Evolutionary conservation across 768 basidiomycete genomes (phyloP).

Genomic region (Mrakia frigida): DNA sequence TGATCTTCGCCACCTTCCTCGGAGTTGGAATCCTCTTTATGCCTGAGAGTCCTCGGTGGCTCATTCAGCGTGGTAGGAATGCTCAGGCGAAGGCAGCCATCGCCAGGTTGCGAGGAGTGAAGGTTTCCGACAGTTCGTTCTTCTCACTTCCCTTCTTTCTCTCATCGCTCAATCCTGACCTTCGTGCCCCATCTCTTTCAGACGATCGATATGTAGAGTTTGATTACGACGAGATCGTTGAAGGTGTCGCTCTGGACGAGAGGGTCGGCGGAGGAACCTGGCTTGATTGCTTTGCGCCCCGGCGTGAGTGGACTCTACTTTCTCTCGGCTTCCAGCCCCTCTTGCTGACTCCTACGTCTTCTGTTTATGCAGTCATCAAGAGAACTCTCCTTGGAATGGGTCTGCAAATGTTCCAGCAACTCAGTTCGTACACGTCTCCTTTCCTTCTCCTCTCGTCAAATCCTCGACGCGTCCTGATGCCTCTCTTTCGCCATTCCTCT

Average conservation of each 20-base stretch:
- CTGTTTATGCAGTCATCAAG: constrained; percentile 54
- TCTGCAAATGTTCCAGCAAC: constrained; percentile 66
- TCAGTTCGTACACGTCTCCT: constrained; percentile 54
- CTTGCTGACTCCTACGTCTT: too few relatives aligned
- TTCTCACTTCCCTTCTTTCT: too few relatives aligned
- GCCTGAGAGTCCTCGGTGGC: neutral
- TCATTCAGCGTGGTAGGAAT: neutral
- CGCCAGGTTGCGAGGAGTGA: neutral
- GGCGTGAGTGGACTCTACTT: too few relatives aligned
- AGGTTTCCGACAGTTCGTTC: neutral
- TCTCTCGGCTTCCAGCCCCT: too few relatives aligned
- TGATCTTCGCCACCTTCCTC: neutral
- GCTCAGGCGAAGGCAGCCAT: neutral
- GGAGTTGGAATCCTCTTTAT: neutral
- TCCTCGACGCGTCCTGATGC: too few relatives aligned
- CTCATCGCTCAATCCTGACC: too few relatives aligned
- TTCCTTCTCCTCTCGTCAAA: too few relatives aligned
- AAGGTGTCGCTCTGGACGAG: constrained; percentile 64
- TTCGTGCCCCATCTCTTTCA: too few relatives aligned
- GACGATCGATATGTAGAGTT: constrained; percentile 37
- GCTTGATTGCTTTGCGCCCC: constrained; percentile 20
- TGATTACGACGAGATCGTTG: constrained; percentile 44
- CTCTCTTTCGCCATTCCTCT: neutral
- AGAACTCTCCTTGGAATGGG: constrained; percentile 55
- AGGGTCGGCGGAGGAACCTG: constrained; percentile 42